A percentile compares a stretch with the other conserved stretches of the same genome.
phyloP scores from a whole-genome alignment of 169 alveolate genomes.

The Amoebophrya sp. region DNA sequence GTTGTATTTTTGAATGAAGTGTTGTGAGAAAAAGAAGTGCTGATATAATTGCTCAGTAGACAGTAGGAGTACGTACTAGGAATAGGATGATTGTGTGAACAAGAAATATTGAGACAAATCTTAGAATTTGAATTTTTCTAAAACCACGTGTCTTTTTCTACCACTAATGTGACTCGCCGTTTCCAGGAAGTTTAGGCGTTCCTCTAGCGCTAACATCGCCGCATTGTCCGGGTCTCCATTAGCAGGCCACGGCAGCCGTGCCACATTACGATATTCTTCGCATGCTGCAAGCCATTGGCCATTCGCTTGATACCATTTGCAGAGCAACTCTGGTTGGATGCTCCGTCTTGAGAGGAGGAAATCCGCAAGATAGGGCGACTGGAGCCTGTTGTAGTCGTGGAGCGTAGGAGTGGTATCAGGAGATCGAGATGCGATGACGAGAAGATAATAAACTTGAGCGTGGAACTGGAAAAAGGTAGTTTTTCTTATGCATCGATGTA shows the following conservation, averaged over 20 bases:
- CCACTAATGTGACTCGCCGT: background rate
- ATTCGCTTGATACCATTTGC: background rate
- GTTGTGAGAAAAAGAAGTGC: too few relatives aligned
- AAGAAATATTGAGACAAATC: too few relatives aligned
- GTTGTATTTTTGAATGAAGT: too few relatives aligned
- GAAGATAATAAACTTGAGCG: too few relatives aligned
- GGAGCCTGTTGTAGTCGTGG: background rate
- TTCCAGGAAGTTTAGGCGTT: background rate
- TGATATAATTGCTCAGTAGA: too few relatives aligned
- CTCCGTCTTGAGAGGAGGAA: background rate
- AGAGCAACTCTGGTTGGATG: background rate
- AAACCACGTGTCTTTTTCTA: too few relatives aligned
- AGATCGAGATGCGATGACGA: too few relatives aligned
- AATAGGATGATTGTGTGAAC: too few relatives aligned
- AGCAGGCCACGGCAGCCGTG: background rate
- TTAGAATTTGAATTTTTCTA: too few relatives aligned
- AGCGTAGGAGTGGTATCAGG: background rate
- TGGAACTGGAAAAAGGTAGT: background rate
- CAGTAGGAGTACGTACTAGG: too few relatives aligned
- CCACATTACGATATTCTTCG: background rate
- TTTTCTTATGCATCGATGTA: background rate
- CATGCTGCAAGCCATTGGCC: background rate
- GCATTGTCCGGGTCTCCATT: background rate
- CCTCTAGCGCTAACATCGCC: background rate
- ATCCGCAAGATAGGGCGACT: background rate